phyloP scores from a whole-genome alignment of 495 filamentous ascomycete genomes.

The Hypoxylon intermedium region DNA sequence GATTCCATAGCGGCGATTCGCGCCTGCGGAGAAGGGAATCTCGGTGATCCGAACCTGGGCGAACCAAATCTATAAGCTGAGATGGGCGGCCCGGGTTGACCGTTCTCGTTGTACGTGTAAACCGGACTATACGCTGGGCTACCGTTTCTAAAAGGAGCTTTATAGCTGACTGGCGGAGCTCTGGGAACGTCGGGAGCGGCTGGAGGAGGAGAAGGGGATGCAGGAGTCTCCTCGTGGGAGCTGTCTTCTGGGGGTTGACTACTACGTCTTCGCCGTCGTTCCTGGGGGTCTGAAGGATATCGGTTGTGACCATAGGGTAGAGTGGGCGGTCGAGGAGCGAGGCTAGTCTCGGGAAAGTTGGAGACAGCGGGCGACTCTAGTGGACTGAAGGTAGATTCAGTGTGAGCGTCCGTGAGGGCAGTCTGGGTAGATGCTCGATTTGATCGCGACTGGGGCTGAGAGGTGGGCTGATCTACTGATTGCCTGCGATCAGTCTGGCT shows the following conservation, averaged over 20 bases:
- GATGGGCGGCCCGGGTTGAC: conserved; percentile 29
- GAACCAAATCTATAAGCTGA: conserved; percentile 36
- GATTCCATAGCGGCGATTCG: conserved; percentile 44
- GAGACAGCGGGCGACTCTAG: conserved; percentile 58
- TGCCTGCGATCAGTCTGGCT: conserved; percentile 47
- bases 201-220: conserved; percentile 54
- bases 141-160: conserved; percentile 54
- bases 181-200: conserved; percentile 66
- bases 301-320: conserved; percentile 53
- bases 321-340: conserved; percentile 59
- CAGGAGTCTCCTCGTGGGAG: conserved; percentile 46
- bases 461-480: conserved; percentile 50
- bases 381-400: conserved; percentile 59
- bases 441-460: conserved; percentile 43
- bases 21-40: conserved; percentile 24
- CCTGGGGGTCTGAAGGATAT: conserved; percentile 52
- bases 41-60: not conserved
- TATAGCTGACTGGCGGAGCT: conserved; percentile 65
- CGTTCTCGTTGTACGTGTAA: conserved; percentile 42
- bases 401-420: conserved; percentile 54
- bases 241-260: conserved; percentile 43
- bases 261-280: conserved; percentile 46
- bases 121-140: conserved; percentile 42
- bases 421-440: conserved; percentile 54
- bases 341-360: conserved; percentile 53